These are phyloP conservation scores for Metarhizium album DNA, from an alignment of 2,329 filamentous ascomycete genomes.

Conservation along the genomic window DNA sequence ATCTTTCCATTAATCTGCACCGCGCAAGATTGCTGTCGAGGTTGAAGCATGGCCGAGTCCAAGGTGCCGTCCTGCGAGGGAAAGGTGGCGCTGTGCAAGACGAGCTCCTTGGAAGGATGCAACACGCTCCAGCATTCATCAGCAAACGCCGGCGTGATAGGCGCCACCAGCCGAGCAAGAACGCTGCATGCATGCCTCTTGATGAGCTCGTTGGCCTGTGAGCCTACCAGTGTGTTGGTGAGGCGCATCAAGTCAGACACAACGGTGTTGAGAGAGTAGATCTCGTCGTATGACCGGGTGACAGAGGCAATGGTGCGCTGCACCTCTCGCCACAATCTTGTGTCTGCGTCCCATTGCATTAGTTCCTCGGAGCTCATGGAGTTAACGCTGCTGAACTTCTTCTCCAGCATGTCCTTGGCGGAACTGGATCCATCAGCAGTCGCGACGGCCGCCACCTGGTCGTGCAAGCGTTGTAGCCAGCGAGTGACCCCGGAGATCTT, in stretches of 20 bases:
- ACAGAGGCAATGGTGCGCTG: slow-evolving; percentile 59
- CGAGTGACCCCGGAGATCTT: slow-evolving; percentile 74
- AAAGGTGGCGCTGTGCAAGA: slow-evolving; percentile 43
- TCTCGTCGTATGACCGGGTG: slow-evolving; percentile 55
- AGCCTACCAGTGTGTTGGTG: slow-evolving; percentile 55
- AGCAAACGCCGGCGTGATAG: slow-evolving; percentile 68
- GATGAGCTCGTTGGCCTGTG: slow-evolving; percentile 30
- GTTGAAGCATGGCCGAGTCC: slow-evolving; percentile 36
- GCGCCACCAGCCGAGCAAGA: slow-evolving; percentile 64
- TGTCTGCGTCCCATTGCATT: slow-evolving; percentile 34
- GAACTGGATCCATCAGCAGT: slow-evolving; percentile 9
- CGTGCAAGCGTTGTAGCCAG: slow-evolving; percentile 63
- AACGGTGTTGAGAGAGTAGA: slow-evolving; percentile 72
- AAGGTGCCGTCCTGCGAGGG: slow-evolving; percentile 43
- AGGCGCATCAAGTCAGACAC: slow-evolving; percentile 75
- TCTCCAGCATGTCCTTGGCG: slow-evolving; percentile 27
- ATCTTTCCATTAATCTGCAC: slow-evolving; percentile 76
- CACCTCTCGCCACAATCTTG: slow-evolving; percentile 50
- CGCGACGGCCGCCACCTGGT: slow-evolving; percentile 33
- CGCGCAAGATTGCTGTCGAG: slow-evolving; percentile 44
- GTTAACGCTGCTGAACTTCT: slow-evolving; percentile 16
- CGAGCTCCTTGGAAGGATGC: slow-evolving; percentile 24
- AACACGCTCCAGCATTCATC: slow-evolving; percentile 70
- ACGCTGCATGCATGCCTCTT: slow-evolving; percentile 37
- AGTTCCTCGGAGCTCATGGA: slow-evolving; percentile 22